Evolutionary conservation across 2,329 filamentous ascomycete species (phyloP).

Genomic region (Epichloe aotearoae): DNA sequence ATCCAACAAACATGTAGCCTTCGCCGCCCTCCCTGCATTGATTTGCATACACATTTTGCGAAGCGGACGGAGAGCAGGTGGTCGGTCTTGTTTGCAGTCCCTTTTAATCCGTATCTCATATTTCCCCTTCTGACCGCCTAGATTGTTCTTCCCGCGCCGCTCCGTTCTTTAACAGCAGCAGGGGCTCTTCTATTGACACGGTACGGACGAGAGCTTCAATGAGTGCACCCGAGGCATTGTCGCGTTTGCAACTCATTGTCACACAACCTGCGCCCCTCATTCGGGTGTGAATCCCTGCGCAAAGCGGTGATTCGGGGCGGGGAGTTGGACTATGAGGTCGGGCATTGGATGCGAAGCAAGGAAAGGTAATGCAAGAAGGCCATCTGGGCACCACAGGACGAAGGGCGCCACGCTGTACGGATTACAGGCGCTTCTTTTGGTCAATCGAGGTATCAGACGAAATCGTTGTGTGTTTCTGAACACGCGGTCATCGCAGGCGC

Average conservation of each 20-base stretch:
- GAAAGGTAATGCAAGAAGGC: background rate
- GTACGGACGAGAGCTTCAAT: background rate
- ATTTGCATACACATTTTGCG: no score
- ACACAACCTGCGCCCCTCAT: background rate
- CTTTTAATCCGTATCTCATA: no score
- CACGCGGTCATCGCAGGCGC: background rate
- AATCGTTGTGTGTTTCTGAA: background rate
- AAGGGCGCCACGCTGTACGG: background rate
- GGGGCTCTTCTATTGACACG: background rate
- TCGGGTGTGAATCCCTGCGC: background rate
- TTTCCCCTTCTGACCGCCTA: background rate
- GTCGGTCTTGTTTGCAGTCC: no score
- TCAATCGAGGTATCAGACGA: no score
- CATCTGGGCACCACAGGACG: background rate
- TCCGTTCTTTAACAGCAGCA: background rate
- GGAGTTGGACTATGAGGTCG: background rate
- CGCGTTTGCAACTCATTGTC: background rate
- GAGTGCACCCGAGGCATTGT: background rate
- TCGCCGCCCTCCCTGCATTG: no score
- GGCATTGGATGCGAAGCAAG: background rate
- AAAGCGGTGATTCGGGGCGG: background rate
- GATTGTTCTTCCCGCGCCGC: background rate
- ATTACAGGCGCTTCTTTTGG: background rate
- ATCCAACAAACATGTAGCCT: no score
- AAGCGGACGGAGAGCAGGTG: no score